Evolutionary conservation across 805 yeast species (phyloP), one percentile per base, ranked within the genome.

Genomic region (Suhomyces sp.): DNA sequence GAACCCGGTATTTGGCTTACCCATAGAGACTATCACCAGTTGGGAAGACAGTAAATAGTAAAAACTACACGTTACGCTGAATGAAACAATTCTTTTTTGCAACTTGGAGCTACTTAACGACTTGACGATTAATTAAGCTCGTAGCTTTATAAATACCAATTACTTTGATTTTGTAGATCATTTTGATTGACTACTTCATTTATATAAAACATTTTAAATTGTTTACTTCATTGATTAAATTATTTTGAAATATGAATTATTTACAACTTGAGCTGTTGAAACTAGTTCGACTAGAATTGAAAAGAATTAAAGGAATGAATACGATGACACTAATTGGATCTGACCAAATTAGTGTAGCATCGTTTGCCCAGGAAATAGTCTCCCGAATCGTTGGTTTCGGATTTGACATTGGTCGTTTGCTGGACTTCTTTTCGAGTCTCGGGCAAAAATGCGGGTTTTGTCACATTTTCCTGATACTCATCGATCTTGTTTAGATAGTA

Each of bases 1-100:
- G 1, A 60, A 68, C 55, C 72, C 72, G 1, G 60, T 68, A 1
- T 69, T 63, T 57, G 69, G 71, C 2, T 44, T 69, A 17, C 66
- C 71, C 5, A 33, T 52, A 13, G 50, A 46, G 7, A 17, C 31
- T 15, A 50, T 52, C n/a, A 31, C 17, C 35, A n/a, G 17, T 31
- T 31, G 35, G 35, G 35, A 31, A 31, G 17, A 31, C 31, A 27
- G n/a, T 27, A 27, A 8, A 10, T 27, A 9, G 13, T 25, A 22
- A 22, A 22, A n/a, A n/a, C n/a, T n/a, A n/a, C n/a, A n/a, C n/a
- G n/a, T n/a, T n/a, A n/a, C n/a, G n/a, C n/a, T n/a, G n/a, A n/a
- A n/a, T n/a, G n/a, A n/a, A n/a, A n/a, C n/a, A n/a, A n/a, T n/a
- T n/a, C n/a, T n/a, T n/a, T n/a, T n/a, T n/a, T n/a, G n/a, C n/a